phyloP scores from a whole-genome alignment of 2,329 filamentous ascomycete species.

The Fusarium sp. region DNA sequence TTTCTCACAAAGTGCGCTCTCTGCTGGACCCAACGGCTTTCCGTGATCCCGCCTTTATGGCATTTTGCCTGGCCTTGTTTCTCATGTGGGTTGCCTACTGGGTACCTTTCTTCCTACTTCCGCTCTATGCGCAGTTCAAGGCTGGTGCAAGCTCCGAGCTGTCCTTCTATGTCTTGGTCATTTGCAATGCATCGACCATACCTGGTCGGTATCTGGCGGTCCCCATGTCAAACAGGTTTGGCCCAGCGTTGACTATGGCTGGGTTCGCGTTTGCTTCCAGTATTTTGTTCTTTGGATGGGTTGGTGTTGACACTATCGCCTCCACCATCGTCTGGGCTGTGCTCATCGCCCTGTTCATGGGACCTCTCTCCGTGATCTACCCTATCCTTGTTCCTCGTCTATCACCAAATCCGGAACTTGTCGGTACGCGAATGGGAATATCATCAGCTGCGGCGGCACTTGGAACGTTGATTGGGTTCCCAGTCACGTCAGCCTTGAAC shows the following conservation, averaged over 20 bases:
- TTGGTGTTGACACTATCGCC: not conserved
- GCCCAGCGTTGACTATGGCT: not conserved
- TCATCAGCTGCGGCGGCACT: not conserved
- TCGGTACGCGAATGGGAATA: conserved; percentile 2
- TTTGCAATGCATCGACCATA: conserved; percentile 11
- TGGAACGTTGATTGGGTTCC: not conserved
- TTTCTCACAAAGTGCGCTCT: not conserved
- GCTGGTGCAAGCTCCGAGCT: conserved; percentile 2
- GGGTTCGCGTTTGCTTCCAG: not conserved
- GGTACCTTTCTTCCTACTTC: conserved; percentile 14
- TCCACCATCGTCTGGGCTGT: conserved; percentile 7
- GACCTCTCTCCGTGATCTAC: conserved; percentile 6
- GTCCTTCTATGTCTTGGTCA: conserved; percentile 5
- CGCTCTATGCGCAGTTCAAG: conserved; percentile 11
- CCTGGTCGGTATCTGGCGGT: conserved; percentile 9
- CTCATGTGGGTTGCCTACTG: conserved; percentile 15
- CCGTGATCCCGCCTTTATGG: conserved; percentile 6
- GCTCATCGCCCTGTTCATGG: conserved; percentile 12
- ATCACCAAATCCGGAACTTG: not conserved
- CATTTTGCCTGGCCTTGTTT: conserved; percentile 10
- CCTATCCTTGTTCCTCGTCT: not conserved
- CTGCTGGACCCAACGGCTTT: conserved; percentile 8
- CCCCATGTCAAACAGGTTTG: conserved; percentile 8
- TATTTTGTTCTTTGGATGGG: conserved; percentile 11
- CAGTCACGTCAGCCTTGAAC: not conserved